Evolutionary conservation across 83 land plant genomes (phyloP).

Genomic region (Picea abies): DNA sequence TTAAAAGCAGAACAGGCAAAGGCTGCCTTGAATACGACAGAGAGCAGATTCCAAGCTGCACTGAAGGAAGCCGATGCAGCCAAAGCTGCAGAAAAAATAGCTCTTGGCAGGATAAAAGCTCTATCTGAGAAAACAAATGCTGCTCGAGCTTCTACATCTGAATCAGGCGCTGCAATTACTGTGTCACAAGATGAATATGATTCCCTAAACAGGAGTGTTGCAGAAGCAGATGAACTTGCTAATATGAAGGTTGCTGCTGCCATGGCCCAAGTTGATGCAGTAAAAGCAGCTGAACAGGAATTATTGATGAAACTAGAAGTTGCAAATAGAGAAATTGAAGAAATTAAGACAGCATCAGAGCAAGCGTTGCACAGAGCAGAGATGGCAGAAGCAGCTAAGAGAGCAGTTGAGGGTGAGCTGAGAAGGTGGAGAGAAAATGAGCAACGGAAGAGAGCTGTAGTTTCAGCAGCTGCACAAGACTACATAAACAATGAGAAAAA

Average conservation of each 20-base stretch:
- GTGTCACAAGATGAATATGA: constrained; percentile 81
- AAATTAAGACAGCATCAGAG: constrained; percentile 48
- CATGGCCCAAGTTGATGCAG: constrained; percentile 86
- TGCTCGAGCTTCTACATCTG: constrained; percentile 50
- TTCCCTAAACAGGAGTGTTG: constrained; percentile 60
- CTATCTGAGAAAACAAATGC: constrained; percentile 53
- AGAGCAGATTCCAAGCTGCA: constrained; percentile 44
- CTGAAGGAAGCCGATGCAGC: constrained; percentile 72
- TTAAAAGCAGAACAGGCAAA: constrained; percentile 50
- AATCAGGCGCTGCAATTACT: constrained; percentile 54
- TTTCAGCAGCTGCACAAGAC: constrained; percentile 57
- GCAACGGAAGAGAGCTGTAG: constrained; percentile 60
- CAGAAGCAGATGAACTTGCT: constrained; percentile 71
- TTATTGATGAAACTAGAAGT: constrained; percentile 65
- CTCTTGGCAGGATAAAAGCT: constrained; percentile 50
- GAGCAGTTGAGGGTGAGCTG: constrained; percentile 86
- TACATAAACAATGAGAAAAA: constrained; percentile 40
- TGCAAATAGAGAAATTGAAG: constrained; percentile 60
- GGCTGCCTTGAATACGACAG: constrained; percentile 50
- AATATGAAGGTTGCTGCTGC: constrained; percentile 86
- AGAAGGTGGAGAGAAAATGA: constrained; percentile 78
- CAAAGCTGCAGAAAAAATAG: constrained; percentile 70
- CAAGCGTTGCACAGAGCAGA: constrained; percentile 79
- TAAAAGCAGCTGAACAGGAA: constrained; percentile 86
- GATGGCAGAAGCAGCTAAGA: constrained; percentile 89